Base-by-base conservation (phyloP, 2,329 filamentous ascomycete species). In the Decorospora gaudefroyi region DNA sequence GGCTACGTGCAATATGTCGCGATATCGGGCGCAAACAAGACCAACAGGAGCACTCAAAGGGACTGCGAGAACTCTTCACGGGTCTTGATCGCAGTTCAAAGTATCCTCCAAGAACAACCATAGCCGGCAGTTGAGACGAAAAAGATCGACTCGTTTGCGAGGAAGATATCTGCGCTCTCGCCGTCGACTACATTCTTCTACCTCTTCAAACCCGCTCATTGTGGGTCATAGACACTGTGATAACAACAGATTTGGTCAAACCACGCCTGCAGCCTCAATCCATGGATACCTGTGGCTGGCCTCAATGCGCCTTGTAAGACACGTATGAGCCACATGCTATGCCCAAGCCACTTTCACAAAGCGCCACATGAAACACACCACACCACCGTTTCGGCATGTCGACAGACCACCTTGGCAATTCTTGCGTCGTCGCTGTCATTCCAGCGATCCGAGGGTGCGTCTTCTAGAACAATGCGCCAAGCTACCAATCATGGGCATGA, bases 31-130 rank as follows among this genome's bases (percentile, higher is more conserved):
- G 10, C n/a, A 39, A 16, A 27, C 32, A 29, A 28, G 7, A 28
- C 13, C 6, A 13, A 25, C 25, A 34, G 59, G 59, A 62, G 59
- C 41, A 58, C 59, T 62, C 59, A 62, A 62, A 62, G 59, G 53
- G 53, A 61, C 59, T 61, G 57, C 53, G 53, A 59, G 57, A 62
- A 54, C 53, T 48, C 49, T 38, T 28, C 43, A 42, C 30, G 52
- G 49, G 57, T 61, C 28, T 55, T 58, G 59, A 62, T 55, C 53
- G 48, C 59, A 55, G 59, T 62, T 61, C 53, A 62, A 62, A 62
- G 57, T 62, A 61, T 56, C 57, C 59, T 62, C 59, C 59, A 35
- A 62, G 15, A 62, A 15, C 8, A 50, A 28, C 28, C 19, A 33
- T 15, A 29, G 45, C 41, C 42, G 38, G 51, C 40, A 40, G 39